Evolutionary conservation across 768 basidiomycete genomes (phyloP).

Genomic region (Boletus huronensis): DNA sequence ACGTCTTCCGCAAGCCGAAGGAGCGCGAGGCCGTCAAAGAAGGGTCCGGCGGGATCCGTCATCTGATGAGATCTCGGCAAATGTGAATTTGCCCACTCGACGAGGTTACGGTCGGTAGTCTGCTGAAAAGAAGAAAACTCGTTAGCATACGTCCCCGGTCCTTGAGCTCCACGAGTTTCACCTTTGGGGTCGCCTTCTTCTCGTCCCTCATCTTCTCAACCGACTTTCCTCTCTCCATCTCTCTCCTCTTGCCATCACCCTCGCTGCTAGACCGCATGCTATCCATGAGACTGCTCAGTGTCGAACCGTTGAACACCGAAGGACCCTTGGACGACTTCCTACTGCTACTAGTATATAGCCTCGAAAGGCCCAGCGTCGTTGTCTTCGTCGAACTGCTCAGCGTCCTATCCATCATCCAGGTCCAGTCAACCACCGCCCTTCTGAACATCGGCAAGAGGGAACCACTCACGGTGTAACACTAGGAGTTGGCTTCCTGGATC

Average conservation of each 20-base stretch:
- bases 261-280: conserved; percentile 21
- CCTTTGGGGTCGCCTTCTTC: conserved; percentile 18
- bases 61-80: conserved; percentile 65
- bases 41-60: conserved; percentile 38
- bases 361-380: conserved; percentile 45
- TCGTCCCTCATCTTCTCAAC: conserved; percentile 17
- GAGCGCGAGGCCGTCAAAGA: conserved; percentile 73
- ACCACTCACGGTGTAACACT: conserved; percentile 57
- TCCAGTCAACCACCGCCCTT: not conserved
- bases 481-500: conserved; percentile 76
- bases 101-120: conserved; percentile 48
- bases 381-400: conserved; percentile 33
- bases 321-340: conserved; percentile 23
- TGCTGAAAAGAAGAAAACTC: not conserved
- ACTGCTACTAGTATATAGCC: conserved; percentile 39
- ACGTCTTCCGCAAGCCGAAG: conserved; percentile 84
- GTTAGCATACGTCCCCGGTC: conserved; percentile 32
- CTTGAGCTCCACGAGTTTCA: conserved; percentile 22
- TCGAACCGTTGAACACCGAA: conserved; percentile 38
- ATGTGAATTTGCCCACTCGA: conserved; percentile 88
- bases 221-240: conserved; percentile 23
- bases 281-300: conserved; percentile 24
- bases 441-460: not conserved
- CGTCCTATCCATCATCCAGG: conserved; percentile 18
- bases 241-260: conserved; percentile 13